Base-by-base conservation (phyloP, 768 basidiomycete species). In the Candolleomyces aberdarensis region DNA sequence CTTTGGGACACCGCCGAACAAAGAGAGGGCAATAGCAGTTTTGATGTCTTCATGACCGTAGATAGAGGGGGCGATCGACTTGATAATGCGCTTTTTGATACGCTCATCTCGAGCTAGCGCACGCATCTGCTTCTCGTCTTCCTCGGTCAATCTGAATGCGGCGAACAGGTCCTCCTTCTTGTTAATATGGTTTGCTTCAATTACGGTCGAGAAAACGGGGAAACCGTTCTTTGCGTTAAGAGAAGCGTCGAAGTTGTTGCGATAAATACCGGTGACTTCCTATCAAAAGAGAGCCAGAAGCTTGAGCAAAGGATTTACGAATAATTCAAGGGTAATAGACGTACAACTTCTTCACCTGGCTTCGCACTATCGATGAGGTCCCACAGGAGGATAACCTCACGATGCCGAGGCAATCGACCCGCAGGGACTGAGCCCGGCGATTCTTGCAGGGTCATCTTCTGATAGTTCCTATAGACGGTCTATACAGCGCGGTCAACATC, bases 11-110 rank as follows among this genome's bases (percentile, higher is more conserved):
- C 97, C 97, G 11, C 95, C 89, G 63, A 99, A 98, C 41, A 99
- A 86, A 1, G 94, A 94, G 55, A 99, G 83, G 1, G 97, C 96
- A 64, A 99, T 79, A 32, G 95, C 97, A 0, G 96, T 97, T 77
- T 98, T 98, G 82, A 99, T 98, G 72, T 98, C 91, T 72, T 98
- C 97, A 72, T 99, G 97, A 3, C 97, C 97, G 67, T 98, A 99
- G 74, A 99, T 98, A 41, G 95, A 97, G 0, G 97, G 97, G 2
- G 97, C 97, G 60, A 99, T 97, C 13, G 94, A 97, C 75, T 99
- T 99, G 78, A 98, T 85, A 71, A 99, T 96, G 26, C 97, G 89
- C 74, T 97, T 98, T 64, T 93, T 87, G 66, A 99, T 96, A 56
- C 97, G 90, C 57, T 95, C 94, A 69, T 98, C 96, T 20, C 87